Evolutionary conservation across 192 early-diverging fungal genomes (phyloP).

Genomic region (Podila verticillata): DNA sequence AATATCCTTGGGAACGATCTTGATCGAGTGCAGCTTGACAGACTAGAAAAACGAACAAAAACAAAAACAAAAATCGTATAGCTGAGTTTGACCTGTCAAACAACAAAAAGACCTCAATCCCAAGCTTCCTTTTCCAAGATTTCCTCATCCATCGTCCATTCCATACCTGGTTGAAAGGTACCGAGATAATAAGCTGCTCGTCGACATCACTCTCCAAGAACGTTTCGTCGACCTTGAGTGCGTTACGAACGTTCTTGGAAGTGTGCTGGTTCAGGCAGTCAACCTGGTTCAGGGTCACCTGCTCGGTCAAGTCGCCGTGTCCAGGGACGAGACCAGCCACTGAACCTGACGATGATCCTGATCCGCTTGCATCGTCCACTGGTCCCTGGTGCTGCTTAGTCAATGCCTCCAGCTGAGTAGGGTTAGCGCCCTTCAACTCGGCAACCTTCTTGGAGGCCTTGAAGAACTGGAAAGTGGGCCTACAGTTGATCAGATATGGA

Average conservation of each 20-base stretch:
- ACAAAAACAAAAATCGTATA: constrained; percentile 14
- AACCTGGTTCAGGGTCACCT: constrained; percentile 75
- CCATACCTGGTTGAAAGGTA: constrained; percentile 85
- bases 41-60: constrained; percentile 30
- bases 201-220: constrained; percentile 93
- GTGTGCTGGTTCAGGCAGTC: constrained; percentile 89
- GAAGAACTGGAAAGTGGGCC: constrained; percentile 92
- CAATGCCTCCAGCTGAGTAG: constrained; percentile 68
- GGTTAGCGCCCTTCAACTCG: constrained; percentile 86
- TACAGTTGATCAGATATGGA: constrained; percentile 33
- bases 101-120: neutral
- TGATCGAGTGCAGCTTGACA: constrained; percentile 77
- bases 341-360: constrained; percentile 25
- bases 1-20: constrained; percentile 60
- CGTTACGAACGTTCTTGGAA: constrained; percentile 77
- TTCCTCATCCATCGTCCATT: neutral
- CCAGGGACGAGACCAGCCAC: constrained; percentile 39
- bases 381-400: constrained; percentile 73
- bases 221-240: constrained; percentile 76
- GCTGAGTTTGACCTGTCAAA: neutral
- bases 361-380: constrained; percentile 31
- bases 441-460: constrained; percentile 76
- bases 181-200: constrained; percentile 89
- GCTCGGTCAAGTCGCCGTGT: constrained; percentile 69
- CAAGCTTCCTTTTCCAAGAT: too few relatives aligned